Evolutionary conservation across 1,284 basidiomycete species (phyloP).

Genomic region (Bjerkandera adusta): DNA sequence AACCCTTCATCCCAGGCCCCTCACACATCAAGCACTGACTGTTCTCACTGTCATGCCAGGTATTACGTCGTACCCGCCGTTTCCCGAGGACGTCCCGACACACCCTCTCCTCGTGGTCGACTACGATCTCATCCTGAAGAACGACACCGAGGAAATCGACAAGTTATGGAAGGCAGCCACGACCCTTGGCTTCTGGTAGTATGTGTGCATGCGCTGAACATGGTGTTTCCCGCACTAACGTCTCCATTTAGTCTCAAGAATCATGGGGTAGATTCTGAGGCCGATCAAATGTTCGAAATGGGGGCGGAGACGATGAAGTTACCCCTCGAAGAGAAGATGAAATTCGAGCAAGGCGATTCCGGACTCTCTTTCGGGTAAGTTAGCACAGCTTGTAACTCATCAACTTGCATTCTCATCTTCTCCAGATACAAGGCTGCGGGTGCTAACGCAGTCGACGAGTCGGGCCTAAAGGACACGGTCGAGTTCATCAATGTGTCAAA

Average conservation of each 20-base stretch:
- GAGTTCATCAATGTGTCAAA: conserved; percentile 31
- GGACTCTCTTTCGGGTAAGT: conserved; percentile 33
- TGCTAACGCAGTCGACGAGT: conserved; percentile 31
- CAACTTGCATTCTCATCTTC: conserved; percentile 3
- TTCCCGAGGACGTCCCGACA: conserved; percentile 10
- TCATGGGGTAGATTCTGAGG: conserved; percentile 32
- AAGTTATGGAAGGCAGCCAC: conserved; percentile 11
- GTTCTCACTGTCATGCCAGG: too few species aligned
- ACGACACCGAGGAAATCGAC: conserved; percentile 3
- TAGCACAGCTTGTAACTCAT: background rate
- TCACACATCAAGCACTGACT: too few species aligned
- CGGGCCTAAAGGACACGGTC: conserved; percentile 31
- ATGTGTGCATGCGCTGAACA: background rate
- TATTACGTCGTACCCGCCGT: conserved; percentile 9
- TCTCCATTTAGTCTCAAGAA: conserved; percentile 29
- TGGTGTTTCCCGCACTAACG: background rate
- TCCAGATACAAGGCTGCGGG: conserved; percentile 33
- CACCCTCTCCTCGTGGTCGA: conserved; percentile 8
- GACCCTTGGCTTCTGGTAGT: conserved; percentile 12
- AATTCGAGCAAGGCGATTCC: conserved; percentile 35
- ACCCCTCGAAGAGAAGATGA: conserved; percentile 34
- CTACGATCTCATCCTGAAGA: conserved; percentile 8
- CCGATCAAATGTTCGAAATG: conserved; percentile 33
- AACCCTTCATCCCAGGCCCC: too few species aligned
- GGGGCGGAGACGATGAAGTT: conserved; percentile 33